Base-by-base conservation (phyloP, 2,329 filamentous ascomycete genomes). In the Tolypocladium tundrense region DNA sequence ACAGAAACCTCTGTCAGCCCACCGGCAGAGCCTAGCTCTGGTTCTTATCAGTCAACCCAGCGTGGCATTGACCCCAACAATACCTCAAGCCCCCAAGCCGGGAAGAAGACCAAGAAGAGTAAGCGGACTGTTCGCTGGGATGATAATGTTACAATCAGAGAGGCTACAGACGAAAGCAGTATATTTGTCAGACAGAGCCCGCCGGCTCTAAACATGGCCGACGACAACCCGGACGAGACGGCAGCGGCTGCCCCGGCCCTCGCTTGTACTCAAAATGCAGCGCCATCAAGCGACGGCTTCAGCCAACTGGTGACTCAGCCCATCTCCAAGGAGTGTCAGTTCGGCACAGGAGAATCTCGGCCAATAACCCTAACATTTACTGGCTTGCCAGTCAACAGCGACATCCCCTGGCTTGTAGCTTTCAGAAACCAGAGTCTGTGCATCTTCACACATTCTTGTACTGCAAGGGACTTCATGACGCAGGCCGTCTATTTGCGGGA, bases 401-500 rank as follows among this genome's bases (percentile, higher is more conserved):
- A 54, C 27, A 27, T 41, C 33, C 11, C 56, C 16, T 74, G 71
- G 71, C 57, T 68, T 16, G 11, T 35, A 59, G 1, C 57, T 61
- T 7, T 76, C 14, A 60, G 65, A 24, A 54, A 56, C 1, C 57
- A 67, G 42, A 57, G 65, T 21, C 55, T 43, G 0, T 33, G 76
- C 8, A 37, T 61, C 7, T 76, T 77, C 51, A 66, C 68, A 11
- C 73, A 74, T 48, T 63, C 63, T 2, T 75, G 72, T 57, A 65
- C 66, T n/a, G 61, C 65, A 11, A 58, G 62, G n/a, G 69, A 74
- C 55, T 69, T 75, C 31, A 31, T 42, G n/a, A 56, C 61, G 1
- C 63, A 64, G 14, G 35, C n/a, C 31, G 57, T 3, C 19, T 21
- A 40, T 33, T 48, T 68, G 5, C 50, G 57, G 31, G 59, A 60